These are phyloP conservation scores for Aspergillus felis DNA, from an alignment of 2,329 filamentous ascomycete genomes.

Conservation along the genomic window DNA sequence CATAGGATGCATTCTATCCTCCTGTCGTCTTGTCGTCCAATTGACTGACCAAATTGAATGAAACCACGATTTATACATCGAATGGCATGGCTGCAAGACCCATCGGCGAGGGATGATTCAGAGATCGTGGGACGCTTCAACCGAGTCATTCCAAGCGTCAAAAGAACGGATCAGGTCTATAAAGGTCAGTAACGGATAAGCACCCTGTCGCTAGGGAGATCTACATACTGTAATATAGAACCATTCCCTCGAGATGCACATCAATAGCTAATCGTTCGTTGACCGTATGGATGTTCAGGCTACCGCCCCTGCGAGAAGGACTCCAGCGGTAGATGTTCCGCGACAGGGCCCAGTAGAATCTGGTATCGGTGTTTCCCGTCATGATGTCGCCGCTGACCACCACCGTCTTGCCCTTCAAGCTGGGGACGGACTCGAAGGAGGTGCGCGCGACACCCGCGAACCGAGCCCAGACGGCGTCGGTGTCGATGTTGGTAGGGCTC, in stretches of 20 bases:
- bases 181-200: conserved; percentile 4
- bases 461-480: conserved; percentile 30
- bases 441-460: conserved; percentile 40
- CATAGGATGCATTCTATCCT: no score
- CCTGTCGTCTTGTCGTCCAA: not conserved
- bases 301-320: conserved; percentile 43
- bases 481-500: conserved; percentile 30
- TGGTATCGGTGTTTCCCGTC: conserved; percentile 53
- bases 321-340: conserved; percentile 52
- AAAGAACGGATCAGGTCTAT: conserved; percentile 32
- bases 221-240: conserved; percentile 40
- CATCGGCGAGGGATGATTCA: not conserved
- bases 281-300: conserved; percentile 49
- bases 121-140: not conserved
- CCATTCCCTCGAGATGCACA: conserved; percentile 42
- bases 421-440: conserved; percentile 36
- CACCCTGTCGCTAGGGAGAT: not conserved
- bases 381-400: conserved; percentile 46
- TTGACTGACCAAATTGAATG: not conserved
- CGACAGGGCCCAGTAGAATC: conserved; percentile 51
- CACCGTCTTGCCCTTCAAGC: conserved; percentile 31
- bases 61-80: not conserved
- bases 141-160: conserved; percentile 20
- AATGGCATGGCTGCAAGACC: not conserved
- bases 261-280: conserved; percentile 46